Evolutionary conservation across 345 rosid genomes (phyloP).

Genomic region (Pistacia integerrima): DNA sequence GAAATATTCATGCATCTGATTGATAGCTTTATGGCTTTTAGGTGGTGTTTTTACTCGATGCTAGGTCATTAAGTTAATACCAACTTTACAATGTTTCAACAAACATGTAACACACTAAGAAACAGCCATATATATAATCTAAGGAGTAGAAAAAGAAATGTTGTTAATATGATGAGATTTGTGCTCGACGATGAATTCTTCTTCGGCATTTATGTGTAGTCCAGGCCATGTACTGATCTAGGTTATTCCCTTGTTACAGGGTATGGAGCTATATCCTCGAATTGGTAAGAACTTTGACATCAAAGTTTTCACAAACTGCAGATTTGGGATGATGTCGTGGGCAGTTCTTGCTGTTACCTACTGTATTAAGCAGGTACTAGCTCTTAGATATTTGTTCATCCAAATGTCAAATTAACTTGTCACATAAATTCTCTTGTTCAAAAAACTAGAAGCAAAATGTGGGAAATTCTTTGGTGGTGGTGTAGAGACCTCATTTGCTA

Average conservation of each 20-base stretch:
- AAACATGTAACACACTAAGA: neutral
- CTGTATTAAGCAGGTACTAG: slow-evolving; percentile 92
- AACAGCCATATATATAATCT: neutral
- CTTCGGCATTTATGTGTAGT: neutral
- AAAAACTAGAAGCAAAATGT: neutral
- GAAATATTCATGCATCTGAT: neutral
- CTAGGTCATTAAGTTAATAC: neutral
- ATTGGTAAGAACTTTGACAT: slow-evolving; percentile 95
- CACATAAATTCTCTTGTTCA: neutral
- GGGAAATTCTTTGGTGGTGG: neutral
- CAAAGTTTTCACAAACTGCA: slow-evolving; percentile 96
- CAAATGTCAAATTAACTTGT: slow-evolving; percentile 1
- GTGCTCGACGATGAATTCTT: neutral
- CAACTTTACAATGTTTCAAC: neutral
- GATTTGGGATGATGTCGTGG: slow-evolving; percentile 99
- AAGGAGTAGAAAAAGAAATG: neutral
- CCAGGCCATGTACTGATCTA: slow-evolving; percentile 21
- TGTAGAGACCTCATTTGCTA: slow-evolving; percentile 3
- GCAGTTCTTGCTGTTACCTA: slow-evolving; percentile 98
- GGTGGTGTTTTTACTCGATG: neutral
- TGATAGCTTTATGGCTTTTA: neutral
- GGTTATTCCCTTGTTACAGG: slow-evolving; percentile 51
- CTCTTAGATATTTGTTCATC: slow-evolving; percentile 2
- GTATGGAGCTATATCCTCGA: slow-evolving; percentile 98
- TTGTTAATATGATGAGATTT: neutral